A percentile compares a stretch with the other conserved stretches of the same genome.
phyloP scores from a whole-genome alignment of 1,284 basidiomycete species.

The Rhodotorula sp. region DNA sequence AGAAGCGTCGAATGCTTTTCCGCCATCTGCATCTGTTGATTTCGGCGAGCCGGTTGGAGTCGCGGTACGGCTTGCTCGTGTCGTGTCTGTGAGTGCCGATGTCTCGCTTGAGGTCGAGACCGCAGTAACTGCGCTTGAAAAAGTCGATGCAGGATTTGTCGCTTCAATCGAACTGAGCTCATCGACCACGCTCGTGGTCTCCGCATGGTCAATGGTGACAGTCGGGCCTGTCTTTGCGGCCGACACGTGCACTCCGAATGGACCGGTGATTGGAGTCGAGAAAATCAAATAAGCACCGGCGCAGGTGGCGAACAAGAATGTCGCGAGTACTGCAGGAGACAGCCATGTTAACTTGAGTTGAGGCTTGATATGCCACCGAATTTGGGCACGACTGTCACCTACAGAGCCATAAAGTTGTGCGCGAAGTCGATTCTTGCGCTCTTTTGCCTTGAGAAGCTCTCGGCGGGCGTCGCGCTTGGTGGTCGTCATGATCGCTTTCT shows the following conservation, averaged over 20 bases:
- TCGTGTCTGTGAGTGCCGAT: background rate
- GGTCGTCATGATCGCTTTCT: too few relatives aligned
- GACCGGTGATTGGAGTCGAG: background rate
- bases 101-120: background rate
- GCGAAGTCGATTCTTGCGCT: too few relatives aligned
- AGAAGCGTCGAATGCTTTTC: background rate
- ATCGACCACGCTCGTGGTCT: background rate
- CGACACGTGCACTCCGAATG: too few relatives aligned
- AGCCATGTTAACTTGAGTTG: too few relatives aligned
- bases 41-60: constrained; percentile 2
- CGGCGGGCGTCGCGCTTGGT: too few relatives aligned
- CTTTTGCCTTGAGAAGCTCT: too few relatives aligned
- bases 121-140: too few relatives aligned
- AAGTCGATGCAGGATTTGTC: too few relatives aligned
- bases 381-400: background rate
- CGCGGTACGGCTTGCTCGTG: background rate
- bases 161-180: too few relatives aligned
- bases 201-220: rapidly evolving
- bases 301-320: background rate
- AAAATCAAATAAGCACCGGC: background rate
- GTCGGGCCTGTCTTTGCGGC: too few relatives aligned
- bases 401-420: too few relatives aligned
- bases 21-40: background rate
- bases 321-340: background rate
- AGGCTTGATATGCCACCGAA: too few relatives aligned